Conservation (phyloP, 768 basidiomycete genomes). For the Tulasnella sp. region DNA sequence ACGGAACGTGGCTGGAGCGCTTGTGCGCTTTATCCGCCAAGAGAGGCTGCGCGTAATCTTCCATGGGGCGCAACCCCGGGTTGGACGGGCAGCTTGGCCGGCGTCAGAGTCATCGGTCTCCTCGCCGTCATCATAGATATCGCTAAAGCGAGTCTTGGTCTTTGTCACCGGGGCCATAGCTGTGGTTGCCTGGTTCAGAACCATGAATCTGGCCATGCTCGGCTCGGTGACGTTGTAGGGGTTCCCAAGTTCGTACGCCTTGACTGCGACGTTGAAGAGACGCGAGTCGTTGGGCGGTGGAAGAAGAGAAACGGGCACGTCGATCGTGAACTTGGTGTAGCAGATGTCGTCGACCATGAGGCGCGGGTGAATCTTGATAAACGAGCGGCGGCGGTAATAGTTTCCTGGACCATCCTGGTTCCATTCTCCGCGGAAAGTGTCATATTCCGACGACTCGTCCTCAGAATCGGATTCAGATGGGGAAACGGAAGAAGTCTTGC, state of each 20-base stretch:
- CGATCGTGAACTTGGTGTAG: conserved; percentile 16
- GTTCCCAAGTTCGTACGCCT: conserved; percentile 14
- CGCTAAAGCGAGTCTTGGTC: background rate
- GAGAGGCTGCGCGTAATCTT: background rate
- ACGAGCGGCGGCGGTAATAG: conserved; percentile 11
- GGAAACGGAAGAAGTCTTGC: background rate
- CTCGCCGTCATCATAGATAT: background rate
- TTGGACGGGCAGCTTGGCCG: background rate
- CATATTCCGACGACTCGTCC: background rate
- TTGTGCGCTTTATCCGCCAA: background rate
- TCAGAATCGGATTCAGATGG: background rate
- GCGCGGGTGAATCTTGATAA: conserved; percentile 12
- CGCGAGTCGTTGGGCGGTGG: background rate
- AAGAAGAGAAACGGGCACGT: background rate
- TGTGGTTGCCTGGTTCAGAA: conserved; percentile 3
- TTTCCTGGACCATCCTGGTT: conserved; percentile 21
- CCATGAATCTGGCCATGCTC: conserved; percentile 12
- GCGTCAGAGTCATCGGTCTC: background rate
- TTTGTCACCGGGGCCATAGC: background rate
- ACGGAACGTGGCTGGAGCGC: background rate
- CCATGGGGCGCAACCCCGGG: background rate
- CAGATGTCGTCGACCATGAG: conserved; percentile 12
- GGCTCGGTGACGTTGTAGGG: conserved; percentile 15
- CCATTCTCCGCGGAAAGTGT: conserved; percentile 9
- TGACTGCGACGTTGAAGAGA: conserved; percentile 14